phyloP scores from a whole-genome alignment of 495 filamentous ascomycete genomes.

The Trichodelitschia bisporula region DNA sequence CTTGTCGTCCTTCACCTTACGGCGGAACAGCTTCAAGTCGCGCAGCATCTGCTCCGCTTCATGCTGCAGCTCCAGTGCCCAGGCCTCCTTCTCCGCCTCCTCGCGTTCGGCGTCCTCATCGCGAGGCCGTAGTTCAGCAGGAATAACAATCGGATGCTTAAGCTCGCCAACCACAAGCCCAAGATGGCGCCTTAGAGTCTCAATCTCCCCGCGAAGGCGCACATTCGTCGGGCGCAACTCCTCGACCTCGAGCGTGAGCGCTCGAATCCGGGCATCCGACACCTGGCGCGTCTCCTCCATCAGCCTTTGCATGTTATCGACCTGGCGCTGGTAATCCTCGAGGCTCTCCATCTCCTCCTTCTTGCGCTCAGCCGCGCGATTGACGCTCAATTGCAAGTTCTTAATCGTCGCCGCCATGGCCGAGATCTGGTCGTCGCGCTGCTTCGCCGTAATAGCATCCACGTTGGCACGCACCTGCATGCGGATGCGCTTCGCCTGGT shows the following conservation, averaged over 20 bases:
- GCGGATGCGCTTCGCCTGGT: constrained; percentile 93
- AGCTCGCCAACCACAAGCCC: constrained; percentile 66
- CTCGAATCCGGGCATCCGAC: constrained; percentile 73
- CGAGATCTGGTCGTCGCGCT: constrained; percentile 78
- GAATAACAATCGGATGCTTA: constrained; percentile 61
- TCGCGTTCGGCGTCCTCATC: no score
- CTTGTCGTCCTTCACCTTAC: no score
- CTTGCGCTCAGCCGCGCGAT: constrained; percentile 22
- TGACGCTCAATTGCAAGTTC: constrained; percentile 45
- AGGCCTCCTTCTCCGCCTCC: no score
- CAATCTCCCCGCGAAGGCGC: constrained; percentile 63
- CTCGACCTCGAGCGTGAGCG: constrained; percentile 44
- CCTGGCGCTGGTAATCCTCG: constrained; percentile 78
- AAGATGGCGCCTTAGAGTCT: constrained; percentile 63
- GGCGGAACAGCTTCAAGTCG: no score
- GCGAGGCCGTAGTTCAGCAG: no score
- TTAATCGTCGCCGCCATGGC: constrained; percentile 91
- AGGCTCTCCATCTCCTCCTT: constrained; percentile 25
- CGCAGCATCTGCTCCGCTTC: no score
- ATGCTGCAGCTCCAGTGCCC: no score
- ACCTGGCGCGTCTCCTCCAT: constrained; percentile 85
- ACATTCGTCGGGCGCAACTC: constrained; percentile 14
- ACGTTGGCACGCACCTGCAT: constrained; percentile 94
- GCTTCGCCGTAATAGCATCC: constrained; percentile 61
- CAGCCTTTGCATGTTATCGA: constrained; percentile 63